Evolutionary conservation across 73 alveolate genomes (phyloP).

Genomic region (Breviolum minutum): DNA sequence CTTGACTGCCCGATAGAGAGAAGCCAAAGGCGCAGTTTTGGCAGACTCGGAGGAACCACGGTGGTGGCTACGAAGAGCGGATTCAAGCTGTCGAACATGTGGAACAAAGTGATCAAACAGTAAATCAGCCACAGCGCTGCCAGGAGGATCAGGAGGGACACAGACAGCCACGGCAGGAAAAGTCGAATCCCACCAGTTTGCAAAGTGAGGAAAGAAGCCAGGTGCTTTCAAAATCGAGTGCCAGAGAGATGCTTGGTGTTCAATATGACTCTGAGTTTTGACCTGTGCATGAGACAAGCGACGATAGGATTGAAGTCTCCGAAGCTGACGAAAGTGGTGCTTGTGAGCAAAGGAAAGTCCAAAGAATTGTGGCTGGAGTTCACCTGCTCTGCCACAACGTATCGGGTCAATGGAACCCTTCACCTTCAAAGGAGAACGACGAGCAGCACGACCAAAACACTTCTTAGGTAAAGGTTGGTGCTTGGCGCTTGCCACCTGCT

Average conservation of each 20-base stretch:
- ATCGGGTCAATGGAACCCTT: neutral
- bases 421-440: neutral
- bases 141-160: neutral
- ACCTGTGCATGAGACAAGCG: neutral
- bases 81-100: neutral
- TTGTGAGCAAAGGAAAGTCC: too few species aligned
- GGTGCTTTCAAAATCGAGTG: neutral
- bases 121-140: neutral
- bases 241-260: neutral
- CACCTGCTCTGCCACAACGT: neutral
- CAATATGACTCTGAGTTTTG: neutral
- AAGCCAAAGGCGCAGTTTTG: neutral
- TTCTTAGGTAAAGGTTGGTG: neutral
- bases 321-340: neutral
- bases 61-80: neutral
- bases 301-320: neutral
- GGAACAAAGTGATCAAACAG: neutral
- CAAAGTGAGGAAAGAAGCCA: neutral
- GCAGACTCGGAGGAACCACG: neutral
- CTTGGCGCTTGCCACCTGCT: too few species aligned
- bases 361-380: neutral
- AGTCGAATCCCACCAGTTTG: neutral
- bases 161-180: neutral
- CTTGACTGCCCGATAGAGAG: neutral
- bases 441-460: neutral